These are phyloP conservation scores for Fraxinus latifolia DNA, from an alignment of 305 asterid genomes.

Conservation along the genomic window DNA sequence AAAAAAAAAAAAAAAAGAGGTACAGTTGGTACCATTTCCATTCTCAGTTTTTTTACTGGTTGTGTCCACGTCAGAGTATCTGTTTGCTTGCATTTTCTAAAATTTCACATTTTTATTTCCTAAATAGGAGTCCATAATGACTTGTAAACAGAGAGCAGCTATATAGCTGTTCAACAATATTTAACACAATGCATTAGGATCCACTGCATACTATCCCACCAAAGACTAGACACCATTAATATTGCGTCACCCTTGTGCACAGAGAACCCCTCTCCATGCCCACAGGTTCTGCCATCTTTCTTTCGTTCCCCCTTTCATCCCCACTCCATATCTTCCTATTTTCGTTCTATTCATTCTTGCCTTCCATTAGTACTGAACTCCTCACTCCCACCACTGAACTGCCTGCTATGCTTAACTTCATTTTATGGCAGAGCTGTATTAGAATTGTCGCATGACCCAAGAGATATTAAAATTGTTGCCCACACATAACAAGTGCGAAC, in stretches of 20 bases:
- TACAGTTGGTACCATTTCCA: neutral
- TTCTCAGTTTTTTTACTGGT: neutral
- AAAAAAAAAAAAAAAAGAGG: too few species aligned
- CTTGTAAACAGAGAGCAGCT: neutral
- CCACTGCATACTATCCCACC: neutral
- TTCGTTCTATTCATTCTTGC: neutral
- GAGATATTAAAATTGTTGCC: neutral
- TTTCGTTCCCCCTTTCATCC: neutral
- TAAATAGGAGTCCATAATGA: neutral
- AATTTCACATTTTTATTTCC: neutral
- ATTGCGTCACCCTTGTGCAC: neutral
- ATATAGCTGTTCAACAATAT: neutral
- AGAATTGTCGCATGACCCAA: neutral
- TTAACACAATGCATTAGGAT: neutral
- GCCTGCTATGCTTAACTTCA: neutral
- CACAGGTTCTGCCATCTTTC: neutral
- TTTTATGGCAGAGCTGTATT: neutral
- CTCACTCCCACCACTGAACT: neutral
- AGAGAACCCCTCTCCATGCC: constrained; percentile 1
- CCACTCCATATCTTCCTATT: neutral
- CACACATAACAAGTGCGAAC: neutral
- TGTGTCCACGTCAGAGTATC: neutral
- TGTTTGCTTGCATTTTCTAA: neutral
- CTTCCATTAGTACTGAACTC: neutral
- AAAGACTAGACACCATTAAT: neutral